Evolutionary conservation across 345 rosid genomes (phyloP).

Genomic region (Eucalyptus cladocalyx): DNA sequence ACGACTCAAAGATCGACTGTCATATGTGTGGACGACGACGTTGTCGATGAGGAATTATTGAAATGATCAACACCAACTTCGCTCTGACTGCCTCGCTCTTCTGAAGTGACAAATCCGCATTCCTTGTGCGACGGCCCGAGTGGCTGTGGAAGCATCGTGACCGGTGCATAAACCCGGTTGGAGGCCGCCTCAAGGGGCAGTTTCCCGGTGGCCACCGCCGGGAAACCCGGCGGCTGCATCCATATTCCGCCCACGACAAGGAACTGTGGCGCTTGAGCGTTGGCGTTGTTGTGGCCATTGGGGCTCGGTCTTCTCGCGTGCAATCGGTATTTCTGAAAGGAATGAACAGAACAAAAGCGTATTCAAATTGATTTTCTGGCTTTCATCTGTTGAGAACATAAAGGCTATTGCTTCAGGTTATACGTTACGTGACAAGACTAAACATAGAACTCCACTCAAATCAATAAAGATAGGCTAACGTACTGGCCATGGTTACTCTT

Average conservation of each 20-base stretch:
- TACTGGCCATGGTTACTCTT: neutral
- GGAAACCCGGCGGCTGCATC: neutral
- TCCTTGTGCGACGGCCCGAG: neutral
- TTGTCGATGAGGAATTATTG: neutral
- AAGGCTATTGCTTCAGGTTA: neutral
- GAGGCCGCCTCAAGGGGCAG: neutral
- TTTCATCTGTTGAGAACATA: neutral
- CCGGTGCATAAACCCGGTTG: neutral
- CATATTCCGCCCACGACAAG: neutral
- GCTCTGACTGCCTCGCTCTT: neutral
- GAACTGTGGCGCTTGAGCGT: neutral
- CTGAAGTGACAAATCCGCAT: neutral
- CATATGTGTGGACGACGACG: neutral
- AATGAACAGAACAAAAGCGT: neutral
- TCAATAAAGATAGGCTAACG: neutral
- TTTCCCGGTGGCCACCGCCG: neutral
- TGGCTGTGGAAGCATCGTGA: neutral
- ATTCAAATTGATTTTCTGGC: neutral
- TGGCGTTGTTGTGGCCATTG: neutral
- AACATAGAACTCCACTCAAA: neutral
- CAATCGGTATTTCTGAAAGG: neutral
- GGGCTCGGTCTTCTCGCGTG: neutral
- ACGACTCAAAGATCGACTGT: neutral
- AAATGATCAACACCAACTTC: neutral
- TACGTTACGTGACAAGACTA: neutral